Conservation (phyloP, 192 early-diverging fungal genomes). For the Gigaspora rosea region DNA sequence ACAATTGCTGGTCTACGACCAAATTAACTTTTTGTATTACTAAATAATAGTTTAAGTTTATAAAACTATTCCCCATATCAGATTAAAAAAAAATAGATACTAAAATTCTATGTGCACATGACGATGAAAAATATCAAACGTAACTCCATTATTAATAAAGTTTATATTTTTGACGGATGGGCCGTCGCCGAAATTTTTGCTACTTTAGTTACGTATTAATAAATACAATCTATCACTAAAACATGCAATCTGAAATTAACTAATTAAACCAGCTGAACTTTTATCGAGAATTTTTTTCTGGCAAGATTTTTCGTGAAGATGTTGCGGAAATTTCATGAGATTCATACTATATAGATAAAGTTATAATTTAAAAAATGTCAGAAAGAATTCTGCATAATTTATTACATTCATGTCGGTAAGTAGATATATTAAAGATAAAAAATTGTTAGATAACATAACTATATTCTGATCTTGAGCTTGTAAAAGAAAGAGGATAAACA, state of each 20-base stretch:
- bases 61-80: not conserved
- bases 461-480: too few relatives aligned
- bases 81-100: not conserved
- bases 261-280: not conserved
- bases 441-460: too few relatives aligned
- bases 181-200: slow-evolving; percentile 15
- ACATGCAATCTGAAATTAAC: not conserved
- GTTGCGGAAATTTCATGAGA: too few relatives aligned
- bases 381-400: too few relatives aligned
- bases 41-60: not conserved
- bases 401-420: too few relatives aligned
- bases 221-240: slow-evolving; percentile 11
- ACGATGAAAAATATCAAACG: not conserved
- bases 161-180: not conserved
- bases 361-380: too few relatives aligned
- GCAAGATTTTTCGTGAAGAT: too few relatives aligned
- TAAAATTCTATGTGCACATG: not conserved
- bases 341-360: too few relatives aligned
- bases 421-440: too few relatives aligned
- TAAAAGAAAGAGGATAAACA: too few relatives aligned
- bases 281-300: too few relatives aligned
- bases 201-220: slow-evolving; percentile 7
- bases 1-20: slow-evolving; percentile 13
- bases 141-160: not conserved
- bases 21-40: slow-evolving; percentile 16